Conservation (phyloP, 352 stramenopile genomes). For the Elongisporangium senticosum region DNA sequence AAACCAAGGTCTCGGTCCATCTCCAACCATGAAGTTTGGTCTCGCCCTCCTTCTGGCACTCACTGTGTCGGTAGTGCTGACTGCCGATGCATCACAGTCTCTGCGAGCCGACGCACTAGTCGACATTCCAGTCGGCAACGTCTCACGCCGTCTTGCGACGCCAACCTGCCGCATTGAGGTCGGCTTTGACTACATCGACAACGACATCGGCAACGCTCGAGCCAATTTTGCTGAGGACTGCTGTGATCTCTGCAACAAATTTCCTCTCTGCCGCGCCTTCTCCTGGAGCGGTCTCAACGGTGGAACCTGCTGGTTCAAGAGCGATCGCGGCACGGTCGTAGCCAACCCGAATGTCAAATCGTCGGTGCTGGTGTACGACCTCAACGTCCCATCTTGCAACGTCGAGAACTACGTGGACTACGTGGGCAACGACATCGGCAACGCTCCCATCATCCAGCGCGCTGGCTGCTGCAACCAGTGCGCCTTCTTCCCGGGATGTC, state of each 20-base stretch:
- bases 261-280: constrained; percentile 25
- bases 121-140: background rate
- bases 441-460: constrained; percentile 8
- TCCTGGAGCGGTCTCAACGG: constrained; percentile 41
- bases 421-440: constrained; percentile 23
- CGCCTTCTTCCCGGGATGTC: background rate
- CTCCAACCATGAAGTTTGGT: background rate
- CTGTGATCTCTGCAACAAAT: constrained; percentile 17
- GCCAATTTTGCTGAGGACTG: constrained; percentile 7
- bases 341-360: constrained; percentile 19
- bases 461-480: constrained; percentile 18
- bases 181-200: constrained; percentile 30
- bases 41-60: background rate
- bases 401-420: constrained; percentile 25
- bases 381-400: constrained; percentile 6
- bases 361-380: background rate
- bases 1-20: background rate
- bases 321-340: constrained; percentile 17
- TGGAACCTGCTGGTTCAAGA: constrained; percentile 61
- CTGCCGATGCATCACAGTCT: background rate
- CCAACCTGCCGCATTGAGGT: constrained; percentile 14
- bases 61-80: background rate
- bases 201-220: constrained; percentile 18
- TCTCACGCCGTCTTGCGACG: background rate
- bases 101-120: background rate